phyloP scores from a whole-genome alignment of 1,284 basidiomycete species.

The Trametes hirsuta region DNA sequence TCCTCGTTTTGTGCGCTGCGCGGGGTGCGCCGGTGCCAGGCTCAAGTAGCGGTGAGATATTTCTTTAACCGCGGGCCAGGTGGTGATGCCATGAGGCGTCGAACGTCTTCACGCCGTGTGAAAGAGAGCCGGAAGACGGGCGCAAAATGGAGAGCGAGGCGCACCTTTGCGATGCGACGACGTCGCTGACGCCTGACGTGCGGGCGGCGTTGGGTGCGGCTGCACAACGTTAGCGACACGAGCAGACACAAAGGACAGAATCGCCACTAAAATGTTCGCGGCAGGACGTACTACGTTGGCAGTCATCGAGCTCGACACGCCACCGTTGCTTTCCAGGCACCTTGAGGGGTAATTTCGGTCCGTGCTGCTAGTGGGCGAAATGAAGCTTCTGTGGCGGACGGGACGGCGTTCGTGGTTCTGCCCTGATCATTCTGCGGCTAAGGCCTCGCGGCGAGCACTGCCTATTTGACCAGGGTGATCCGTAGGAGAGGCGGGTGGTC shows the following conservation, averaged over 20 bases:
- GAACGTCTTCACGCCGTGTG: slow-evolving; percentile 1
- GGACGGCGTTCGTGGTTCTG: too few relatives aligned
- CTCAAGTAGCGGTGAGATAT: neutral
- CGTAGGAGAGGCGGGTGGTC: neutral
- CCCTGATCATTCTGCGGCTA: too few relatives aligned
- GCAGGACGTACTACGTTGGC: too few relatives aligned
- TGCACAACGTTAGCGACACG: too few relatives aligned
- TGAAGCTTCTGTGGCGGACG: too few relatives aligned
- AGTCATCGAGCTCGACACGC: too few relatives aligned
- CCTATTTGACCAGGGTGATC: slow-evolving; percentile 5
- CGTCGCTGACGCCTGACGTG: neutral
- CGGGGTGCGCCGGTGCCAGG: neutral
- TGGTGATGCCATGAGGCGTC: slow-evolving; percentile 13
- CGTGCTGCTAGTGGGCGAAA: too few relatives aligned
- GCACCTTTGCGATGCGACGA: neutral
- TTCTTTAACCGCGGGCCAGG: neutral
- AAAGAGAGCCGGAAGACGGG: neutral
- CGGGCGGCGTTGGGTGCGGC: too few relatives aligned
- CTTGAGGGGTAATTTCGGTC: too few relatives aligned
- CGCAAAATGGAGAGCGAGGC: neutral
- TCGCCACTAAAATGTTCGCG: too few relatives aligned
- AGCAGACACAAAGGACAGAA: too few relatives aligned
- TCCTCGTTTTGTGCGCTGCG: neutral
- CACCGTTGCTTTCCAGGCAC: too few relatives aligned
- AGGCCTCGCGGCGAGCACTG: slow-evolving; percentile 1